Conservation (phyloP, 805 yeast genomes). For the Metschnikowia kofuensis region DNA sequence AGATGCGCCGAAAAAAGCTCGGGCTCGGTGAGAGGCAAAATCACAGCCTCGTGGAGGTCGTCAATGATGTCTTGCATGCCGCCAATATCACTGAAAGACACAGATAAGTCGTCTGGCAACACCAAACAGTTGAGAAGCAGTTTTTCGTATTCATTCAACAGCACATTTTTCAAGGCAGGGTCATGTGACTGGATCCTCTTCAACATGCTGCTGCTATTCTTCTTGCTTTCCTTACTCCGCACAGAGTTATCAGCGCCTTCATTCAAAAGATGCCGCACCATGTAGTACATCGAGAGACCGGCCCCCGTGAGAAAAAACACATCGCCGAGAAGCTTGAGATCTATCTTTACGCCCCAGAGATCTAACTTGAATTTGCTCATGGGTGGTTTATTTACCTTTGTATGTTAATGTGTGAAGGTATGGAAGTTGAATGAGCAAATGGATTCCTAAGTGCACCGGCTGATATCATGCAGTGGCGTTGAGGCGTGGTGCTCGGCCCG, state of each 20-base stretch:
- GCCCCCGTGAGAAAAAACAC: slow-evolving; percentile 50
- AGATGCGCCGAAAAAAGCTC: slow-evolving; percentile 70
- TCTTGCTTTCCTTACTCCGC: slow-evolving; percentile 59
- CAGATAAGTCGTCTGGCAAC: slow-evolving; percentile 78
- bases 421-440: not conserved
- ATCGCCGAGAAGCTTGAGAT: slow-evolving; percentile 42
- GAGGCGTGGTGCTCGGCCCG: too few species aligned
- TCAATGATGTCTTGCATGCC: slow-evolving; percentile 81
- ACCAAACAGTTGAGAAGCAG: slow-evolving; percentile 75
- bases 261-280: slow-evolving; percentile 42
- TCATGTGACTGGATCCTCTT: slow-evolving; percentile 41
- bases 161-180: slow-evolving; percentile 54
- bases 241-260: slow-evolving; percentile 33
- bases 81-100: slow-evolving; percentile 79
- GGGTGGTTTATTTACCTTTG: not conserved
- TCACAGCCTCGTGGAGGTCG: slow-evolving; percentile 83
- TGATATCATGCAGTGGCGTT: not conserved
- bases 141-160: slow-evolving; percentile 71
- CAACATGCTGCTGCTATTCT: slow-evolving; percentile 48
- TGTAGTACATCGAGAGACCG: slow-evolving; percentile 66
- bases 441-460: not conserved
- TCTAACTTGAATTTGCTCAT: slow-evolving; percentile 37
- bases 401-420: not conserved
- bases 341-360: slow-evolving; percentile 36
- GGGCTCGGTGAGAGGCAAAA: slow-evolving; percentile 78